Base-by-base conservation (phyloP, 2,329 filamentous ascomycete species). In the Alternaria arbusti region DNA sequence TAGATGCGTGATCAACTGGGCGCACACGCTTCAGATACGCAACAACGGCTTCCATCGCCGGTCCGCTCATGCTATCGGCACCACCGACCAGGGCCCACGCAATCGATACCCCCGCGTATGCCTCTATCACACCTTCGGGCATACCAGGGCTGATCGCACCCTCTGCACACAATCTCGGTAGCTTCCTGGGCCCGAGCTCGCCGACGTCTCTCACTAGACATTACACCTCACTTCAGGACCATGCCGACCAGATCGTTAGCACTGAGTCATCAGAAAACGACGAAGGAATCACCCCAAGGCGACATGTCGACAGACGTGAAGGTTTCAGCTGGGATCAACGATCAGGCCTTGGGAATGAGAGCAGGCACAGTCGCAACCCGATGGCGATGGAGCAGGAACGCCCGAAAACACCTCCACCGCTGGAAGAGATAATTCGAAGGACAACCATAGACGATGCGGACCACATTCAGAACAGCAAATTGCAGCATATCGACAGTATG, bases 221-320 rank as follows among this genome's bases (percentile, higher is more conserved):
- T 23, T 72, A 68, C 56, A 67, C 62, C 25, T 68, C 74, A 32
- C 58, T 77, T 4, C 70, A 73, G 57, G 71, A 78, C 11, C 75
- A 79, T 63, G 72, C 71, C 20, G 61, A 72, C 40, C 58, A 65
- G 13, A 26, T 70, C 5, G 56, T 57, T 17, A 54, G 44, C 25
- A 61, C 44, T 0, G 23, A 57, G 17, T 8, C 62, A 10, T 59
- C 51, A 5, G 43, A 49, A 2, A 58, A 61, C 7, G 59, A 63
- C 25, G 46, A 55, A 15, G 61, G 30, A 10, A 51, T 63, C 8
- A 70, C 69, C 12, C 70, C 71, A 8, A 67, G 65, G 5, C 36
- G 36, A 20, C 61, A 65, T 15, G 69, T 66, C 9, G 54, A 50
- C n/a, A 66, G 75, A 57, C 72, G 75, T 15, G 70, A 73, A 45